Base-by-base conservation (phyloP, 2,329 filamentous ascomycete genomes). In the Fusarium cicatricum region DNA sequence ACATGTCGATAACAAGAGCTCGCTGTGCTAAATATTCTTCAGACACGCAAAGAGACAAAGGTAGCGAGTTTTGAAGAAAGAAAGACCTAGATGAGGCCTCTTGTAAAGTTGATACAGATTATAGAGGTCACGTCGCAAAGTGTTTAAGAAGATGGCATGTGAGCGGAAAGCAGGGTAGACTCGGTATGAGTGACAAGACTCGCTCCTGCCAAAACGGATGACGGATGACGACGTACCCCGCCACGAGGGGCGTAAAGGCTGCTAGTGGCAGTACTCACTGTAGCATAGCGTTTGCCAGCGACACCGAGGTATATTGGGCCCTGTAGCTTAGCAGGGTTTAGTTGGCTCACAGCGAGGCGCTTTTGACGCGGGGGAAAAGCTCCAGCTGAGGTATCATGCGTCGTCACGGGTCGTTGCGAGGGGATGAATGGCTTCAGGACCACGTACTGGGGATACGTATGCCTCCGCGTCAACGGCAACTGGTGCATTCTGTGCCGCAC, bases 151-250 rank as follows among this genome's bases (percentile, higher is more conserved):
- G 52, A 52, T 62, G 49, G 53, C 57, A 64, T 62, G 61, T 62
- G 60, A 62, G 60, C 47, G 40, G 23, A 37, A 12, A 46, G 17
- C 31, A 33, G 37, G 36, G 37, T 57, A 47, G 55, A 38, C 38
- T 19, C 14, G 58, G 50, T 61, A 44, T 44, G 40, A 45, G 28
- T 15, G 32, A n/a, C 11, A 28, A 16, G 28, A 28, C 23, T 46
- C 36, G 41, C 41, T 55, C 60, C 54, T 62, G 38, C 61, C 61
- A 42, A 55, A 64, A 64, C 36, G 47, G 57, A 61, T 42, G 51
- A 62, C 51, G 42, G 63, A 66, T 66, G 63, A 66, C 63, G 63
- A 66, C 64, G 60, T 66, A 57, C 63, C 63, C 63, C 63, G 63
- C 63, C 63, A 64, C 63, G 46, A 17, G 40, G 14, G 40, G 23